phyloP scores from a whole-genome alignment of 2,329 filamentous ascomycete species.

The Sclerotinia minor region DNA sequence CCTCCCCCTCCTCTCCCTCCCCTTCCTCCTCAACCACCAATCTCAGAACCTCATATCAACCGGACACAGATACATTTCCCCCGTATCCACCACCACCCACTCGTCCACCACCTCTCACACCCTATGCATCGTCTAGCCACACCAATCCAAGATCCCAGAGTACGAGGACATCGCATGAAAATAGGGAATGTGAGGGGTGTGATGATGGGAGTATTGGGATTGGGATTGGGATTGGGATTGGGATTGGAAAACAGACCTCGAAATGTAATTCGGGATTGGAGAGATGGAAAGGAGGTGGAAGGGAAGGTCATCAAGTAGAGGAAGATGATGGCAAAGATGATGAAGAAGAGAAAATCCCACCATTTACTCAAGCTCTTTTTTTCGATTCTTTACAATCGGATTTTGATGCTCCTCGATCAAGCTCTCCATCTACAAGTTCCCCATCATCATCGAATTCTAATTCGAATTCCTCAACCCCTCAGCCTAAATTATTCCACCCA shows the following conservation, averaged over 20 bases:
- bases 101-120: not conserved
- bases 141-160: not conserved
- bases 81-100: constrained; percentile 1
- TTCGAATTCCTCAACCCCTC: too few relatives aligned
- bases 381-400: not conserved
- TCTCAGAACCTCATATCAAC: not conserved
- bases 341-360: not conserved
- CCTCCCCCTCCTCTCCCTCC: not conserved
- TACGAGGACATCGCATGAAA: too few relatives aligned
- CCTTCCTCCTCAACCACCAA: too few relatives aligned
- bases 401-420: not conserved
- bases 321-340: too few relatives aligned
- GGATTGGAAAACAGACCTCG: too few relatives aligned
- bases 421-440: not conserved
- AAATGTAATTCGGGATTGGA: too few relatives aligned
- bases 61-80: not conserved
- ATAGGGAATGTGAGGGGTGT: too few relatives aligned
- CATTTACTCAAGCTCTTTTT: not conserved
- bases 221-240: too few relatives aligned
- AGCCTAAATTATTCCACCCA: not conserved
- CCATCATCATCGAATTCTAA: not conserved
- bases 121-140: not conserved
- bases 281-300: too few relatives aligned
- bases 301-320: too few relatives aligned
- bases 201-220: too few relatives aligned